Base-by-base conservation (phyloP, 176 grass and related monocot genomes). In the Guadua angustifolia region DNA sequence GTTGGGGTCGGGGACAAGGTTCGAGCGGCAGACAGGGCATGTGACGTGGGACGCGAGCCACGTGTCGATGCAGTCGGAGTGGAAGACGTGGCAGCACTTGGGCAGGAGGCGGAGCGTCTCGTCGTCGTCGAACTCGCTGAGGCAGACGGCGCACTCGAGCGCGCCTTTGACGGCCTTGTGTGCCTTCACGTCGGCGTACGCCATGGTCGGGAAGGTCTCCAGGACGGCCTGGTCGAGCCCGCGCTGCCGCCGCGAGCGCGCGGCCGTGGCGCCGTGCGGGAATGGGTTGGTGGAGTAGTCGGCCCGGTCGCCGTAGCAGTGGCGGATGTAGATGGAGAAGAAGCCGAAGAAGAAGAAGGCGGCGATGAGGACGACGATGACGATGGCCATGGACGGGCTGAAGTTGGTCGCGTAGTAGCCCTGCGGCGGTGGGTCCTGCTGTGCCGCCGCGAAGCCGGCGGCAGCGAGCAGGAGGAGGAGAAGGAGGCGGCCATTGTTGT, bases 61-160 rank as follows among this genome's bases (percentile, higher is more conserved):
- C 3, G 88, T 90, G 63, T 94, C 91, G 80, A 99, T 95, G 84
- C 96, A 99, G 55, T 95, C 96, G 5, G 60, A 50, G 86, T 99
- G 96, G 88, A 99, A 99, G 55, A 95, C 96, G 84, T 99, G 96
- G 12, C 77, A 92, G 52, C 96, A 99, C 65, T 90, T 90, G 60
- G 96, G 93, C 3, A 99, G 93, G 55, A 99, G 86, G 36, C 86
- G 93, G 9, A 99, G 89, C 7, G 69, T 90, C 65, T 99, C 96
- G 29, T 94, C 96, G 79, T 95, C 96, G 76, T 95, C 96, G 70
- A 95, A 99, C 90, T 99, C 93, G 78, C 96, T 95, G 80, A 99
- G 57, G 82, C 96, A 99, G 5, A 99, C 96, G 6, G 96, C 96
- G 77, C 96, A 99, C 83, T 98, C 95, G 0, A 98, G 89, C 56